These are phyloP conservation scores for Naganishia friedmannii DNA, from an alignment of 768 basidiomycete species.

Conservation along the genomic window DNA sequence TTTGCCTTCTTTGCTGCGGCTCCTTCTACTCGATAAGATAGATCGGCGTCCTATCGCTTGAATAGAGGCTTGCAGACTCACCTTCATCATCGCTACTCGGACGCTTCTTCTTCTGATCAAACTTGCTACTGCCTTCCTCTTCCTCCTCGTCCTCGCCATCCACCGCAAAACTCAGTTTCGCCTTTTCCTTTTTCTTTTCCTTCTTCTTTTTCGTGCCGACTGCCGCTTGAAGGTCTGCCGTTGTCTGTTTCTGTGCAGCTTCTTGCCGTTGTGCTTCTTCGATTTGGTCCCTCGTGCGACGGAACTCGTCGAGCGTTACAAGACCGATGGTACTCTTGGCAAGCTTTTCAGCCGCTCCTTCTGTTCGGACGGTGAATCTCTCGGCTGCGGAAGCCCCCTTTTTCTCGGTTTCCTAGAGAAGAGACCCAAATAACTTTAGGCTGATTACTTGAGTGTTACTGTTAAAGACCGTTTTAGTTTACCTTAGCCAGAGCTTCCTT, in stretches of 20 bases:
- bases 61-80: background rate
- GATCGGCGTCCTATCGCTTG: background rate
- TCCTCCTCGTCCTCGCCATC: slow-evolving; percentile 67
- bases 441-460: background rate
- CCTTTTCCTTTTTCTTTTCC: slow-evolving; percentile 82
- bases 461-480: background rate
- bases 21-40: background rate
- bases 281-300: slow-evolving; percentile 77
- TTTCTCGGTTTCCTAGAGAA: slow-evolving; percentile 75
- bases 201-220: slow-evolving; percentile 70
- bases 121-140: slow-evolving; percentile 37
- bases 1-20: slow-evolving; percentile 64
- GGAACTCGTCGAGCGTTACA: slow-evolving; percentile 86
- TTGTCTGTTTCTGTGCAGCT: slow-evolving; percentile 67
- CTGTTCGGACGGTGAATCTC: slow-evolving; percentile 89
- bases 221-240: slow-evolving; percentile 57
- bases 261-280: slow-evolving; percentile 88
- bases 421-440: background rate
- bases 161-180: slow-evolving; percentile 84
- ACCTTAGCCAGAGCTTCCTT: slow-evolving; percentile 31
- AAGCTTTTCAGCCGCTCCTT: slow-evolving; percentile 87
- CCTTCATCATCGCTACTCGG: slow-evolving; percentile 34
- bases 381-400: slow-evolving; percentile 72
- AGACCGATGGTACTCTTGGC: slow-evolving; percentile 89
- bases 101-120: slow-evolving; percentile 33